These are phyloP conservation scores for Diaporthe sp. DNA, from an alignment of 2,329 filamentous ascomycete genomes.

Conservation along the genomic window DNA sequence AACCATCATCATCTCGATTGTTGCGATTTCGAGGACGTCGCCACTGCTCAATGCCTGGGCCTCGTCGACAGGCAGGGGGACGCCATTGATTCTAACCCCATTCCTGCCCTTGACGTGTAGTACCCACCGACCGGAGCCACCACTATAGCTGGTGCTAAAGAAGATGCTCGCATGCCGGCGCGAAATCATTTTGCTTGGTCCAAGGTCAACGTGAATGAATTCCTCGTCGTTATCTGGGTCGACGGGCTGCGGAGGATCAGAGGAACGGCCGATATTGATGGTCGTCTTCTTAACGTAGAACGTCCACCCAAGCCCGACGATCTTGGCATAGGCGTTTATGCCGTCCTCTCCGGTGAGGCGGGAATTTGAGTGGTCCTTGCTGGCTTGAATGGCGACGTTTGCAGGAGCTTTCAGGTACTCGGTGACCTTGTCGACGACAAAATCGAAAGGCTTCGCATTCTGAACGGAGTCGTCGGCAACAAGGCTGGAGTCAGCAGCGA, in stretches of 20 bases:
- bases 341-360: slow-evolving; percentile 73
- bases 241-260: slow-evolving; percentile 63
- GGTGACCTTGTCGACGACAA: slow-evolving; percentile 68
- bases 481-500: slow-evolving; percentile 53
- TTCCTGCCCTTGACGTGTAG: slow-evolving; percentile 92
- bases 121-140: slow-evolving; percentile 81
- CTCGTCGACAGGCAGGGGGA: slow-evolving; percentile 75
- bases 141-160: slow-evolving; percentile 76
- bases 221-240: slow-evolving; percentile 62
- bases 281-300: slow-evolving; percentile 84
- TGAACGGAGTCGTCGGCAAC: slow-evolving; percentile 57
- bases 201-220: slow-evolving; percentile 87
- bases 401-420: slow-evolving; percentile 63
- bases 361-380: slow-evolving; percentile 73
- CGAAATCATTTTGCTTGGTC: slow-evolving; percentile 85
- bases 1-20: slow-evolving; percentile 98
- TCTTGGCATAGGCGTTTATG: slow-evolving; percentile 84
- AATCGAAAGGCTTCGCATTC: slow-evolving; percentile 65
- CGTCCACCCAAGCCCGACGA: slow-evolving; percentile 86
- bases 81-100: slow-evolving; percentile 86
- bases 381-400: slow-evolving; percentile 68
- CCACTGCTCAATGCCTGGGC: slow-evolving; percentile 82
- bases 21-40: slow-evolving; percentile 90
- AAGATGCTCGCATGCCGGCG: slow-evolving; percentile 82
- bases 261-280: slow-evolving; percentile 81